phyloP scores from a whole-genome alignment of 2,329 filamentous ascomycete genomes.

The Pseudovirgaria hyperparasitica region DNA sequence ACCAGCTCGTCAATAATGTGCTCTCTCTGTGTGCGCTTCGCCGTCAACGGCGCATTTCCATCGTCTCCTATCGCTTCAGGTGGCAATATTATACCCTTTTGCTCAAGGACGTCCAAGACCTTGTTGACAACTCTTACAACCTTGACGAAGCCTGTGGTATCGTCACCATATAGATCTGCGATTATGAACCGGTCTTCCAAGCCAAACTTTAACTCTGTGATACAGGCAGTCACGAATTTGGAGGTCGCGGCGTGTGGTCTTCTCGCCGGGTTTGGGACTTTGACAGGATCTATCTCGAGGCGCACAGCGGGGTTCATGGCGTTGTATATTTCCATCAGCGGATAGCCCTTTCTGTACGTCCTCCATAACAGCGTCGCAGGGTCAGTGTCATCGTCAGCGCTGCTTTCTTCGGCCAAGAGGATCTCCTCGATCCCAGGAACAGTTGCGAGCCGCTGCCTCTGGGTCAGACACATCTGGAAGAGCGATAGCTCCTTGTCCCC shows the following conservation, averaged over 20 bases:
- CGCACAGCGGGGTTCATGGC: slow-evolving; percentile 57
- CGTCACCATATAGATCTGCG: slow-evolving; percentile 79
- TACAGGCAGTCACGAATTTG: slow-evolving; percentile 82
- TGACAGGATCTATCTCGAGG: slow-evolving; percentile 53
- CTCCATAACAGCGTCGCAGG: slow-evolving; percentile 89
- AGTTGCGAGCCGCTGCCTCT: slow-evolving; percentile 68
- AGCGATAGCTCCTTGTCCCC: slow-evolving; percentile 84
- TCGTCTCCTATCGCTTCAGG: slow-evolving; percentile 38
- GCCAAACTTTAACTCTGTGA: slow-evolving; percentile 68
- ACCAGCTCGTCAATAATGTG: slow-evolving; percentile 87
- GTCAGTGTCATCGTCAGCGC: slow-evolving; percentile 55
- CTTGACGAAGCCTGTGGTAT: slow-evolving; percentile 96
- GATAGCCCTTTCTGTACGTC: slow-evolving; percentile 70
- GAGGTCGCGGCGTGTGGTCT: slow-evolving; percentile 79
- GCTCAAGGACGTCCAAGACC: slow-evolving; percentile 75
- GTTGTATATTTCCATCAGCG: slow-evolving; percentile 83
- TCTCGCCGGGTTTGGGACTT: slow-evolving; percentile 45
- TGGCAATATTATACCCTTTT: slow-evolving; percentile 53
- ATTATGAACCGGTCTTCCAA: slow-evolving; percentile 82
- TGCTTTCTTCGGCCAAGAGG: slow-evolving; percentile 58
- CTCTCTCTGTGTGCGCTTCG: slow-evolving; percentile 60
- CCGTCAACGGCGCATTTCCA: slow-evolving; percentile 24
- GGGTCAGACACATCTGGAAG: slow-evolving; percentile 84
- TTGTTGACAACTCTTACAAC: slow-evolving; percentile 86
- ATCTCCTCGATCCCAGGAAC: slow-evolving; percentile 74